Evolutionary conservation across 768 basidiomycete genomes (phyloP), one percentile per base, ranked within the genome.

Genomic region (Kwoniella pini): DNA sequence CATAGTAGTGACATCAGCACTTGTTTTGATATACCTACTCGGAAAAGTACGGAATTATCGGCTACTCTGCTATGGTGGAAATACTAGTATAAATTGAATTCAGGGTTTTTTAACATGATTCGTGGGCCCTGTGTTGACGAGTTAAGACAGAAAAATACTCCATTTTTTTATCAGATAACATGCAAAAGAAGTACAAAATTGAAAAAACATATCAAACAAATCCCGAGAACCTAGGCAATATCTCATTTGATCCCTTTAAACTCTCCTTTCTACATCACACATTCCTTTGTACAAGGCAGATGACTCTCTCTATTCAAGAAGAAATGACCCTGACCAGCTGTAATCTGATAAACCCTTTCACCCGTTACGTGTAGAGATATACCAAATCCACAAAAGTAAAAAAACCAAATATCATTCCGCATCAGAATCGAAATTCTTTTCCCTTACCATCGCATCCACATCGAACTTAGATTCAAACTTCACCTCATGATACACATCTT

Each of bases 141-240:
- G 30, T 46, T 24, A 27, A 31, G 12, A 53, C 12, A 19, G 19
- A 42, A 42, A 19, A 12, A 11, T 11, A 6, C 19, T 27, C 21
- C 30, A 57, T 43, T 55, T 56, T 57, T 57, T 57, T 57, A 58
- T 51, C 57, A 39, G 49, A 50, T 51, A 58, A 58, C 55, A 33
- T 24, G 44, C 28, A 45, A 30, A 24, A n/a, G n/a, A n/a, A n/a
- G n/a, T n/a, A n/a, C n/a, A n/a, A n/a, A 17, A n/a, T 24, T 22
- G 15, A 5, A 13, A 38, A 39, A 39, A 54, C 22, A 5, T 39
- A 31, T 33, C 40, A 57, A 45, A 28, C 43, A 33, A 50, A 17
- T 50, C 30, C 48, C 48, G 48, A 50, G 48, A 50, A 26, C 24
- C 46, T 11, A 11, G 13, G 27, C 15, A n/a, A 11, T 13, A 7